Conservation (phyloP, 306 rosid species). For the Cucumis melo region DNA sequence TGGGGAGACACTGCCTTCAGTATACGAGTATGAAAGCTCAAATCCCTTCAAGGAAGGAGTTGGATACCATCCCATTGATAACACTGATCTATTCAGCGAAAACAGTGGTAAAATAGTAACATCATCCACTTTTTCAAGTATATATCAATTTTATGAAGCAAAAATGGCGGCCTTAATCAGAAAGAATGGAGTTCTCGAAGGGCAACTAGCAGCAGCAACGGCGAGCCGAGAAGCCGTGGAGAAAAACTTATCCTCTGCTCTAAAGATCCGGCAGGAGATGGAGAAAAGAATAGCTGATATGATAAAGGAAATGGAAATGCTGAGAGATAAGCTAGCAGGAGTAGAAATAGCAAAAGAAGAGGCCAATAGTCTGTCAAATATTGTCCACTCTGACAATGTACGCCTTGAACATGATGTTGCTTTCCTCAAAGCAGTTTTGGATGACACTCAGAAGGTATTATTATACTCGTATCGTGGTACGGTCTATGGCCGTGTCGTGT, state of each 20-base stretch:
- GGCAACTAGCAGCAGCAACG: conserved; percentile 63
- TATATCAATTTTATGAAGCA: conserved; percentile 58
- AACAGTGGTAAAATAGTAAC: conserved; percentile 37
- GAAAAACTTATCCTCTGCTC: conserved; percentile 49
- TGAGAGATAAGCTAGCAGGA: conserved; percentile 63
- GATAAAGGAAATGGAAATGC: conserved; percentile 51
- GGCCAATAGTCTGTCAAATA: conserved; percentile 63
- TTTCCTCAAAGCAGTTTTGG: conserved; percentile 91
- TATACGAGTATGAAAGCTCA: conserved; percentile 34
- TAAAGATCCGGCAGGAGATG: conserved; percentile 58
- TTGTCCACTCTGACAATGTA: conserved; percentile 86
- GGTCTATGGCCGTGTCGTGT: background rate
- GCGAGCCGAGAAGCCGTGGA: conserved; percentile 67
- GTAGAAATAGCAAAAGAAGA: conserved; percentile 80
- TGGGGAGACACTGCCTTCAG: conserved; percentile 27
- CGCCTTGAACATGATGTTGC: conserved; percentile 98
- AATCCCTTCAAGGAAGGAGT: conserved; percentile 27
- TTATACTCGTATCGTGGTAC: background rate
- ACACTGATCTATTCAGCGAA: conserved; percentile 31
- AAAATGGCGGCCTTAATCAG: conserved; percentile 54
- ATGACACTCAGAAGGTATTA: conserved; percentile 93
- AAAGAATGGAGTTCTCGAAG: conserved; percentile 67
- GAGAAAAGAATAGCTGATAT: conserved; percentile 50
- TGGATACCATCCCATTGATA: conserved; percentile 31
- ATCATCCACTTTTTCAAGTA: conserved; percentile 38